Base-by-base conservation (phyloP, 139 green algal species). In the Eudorina sp. region DNA sequence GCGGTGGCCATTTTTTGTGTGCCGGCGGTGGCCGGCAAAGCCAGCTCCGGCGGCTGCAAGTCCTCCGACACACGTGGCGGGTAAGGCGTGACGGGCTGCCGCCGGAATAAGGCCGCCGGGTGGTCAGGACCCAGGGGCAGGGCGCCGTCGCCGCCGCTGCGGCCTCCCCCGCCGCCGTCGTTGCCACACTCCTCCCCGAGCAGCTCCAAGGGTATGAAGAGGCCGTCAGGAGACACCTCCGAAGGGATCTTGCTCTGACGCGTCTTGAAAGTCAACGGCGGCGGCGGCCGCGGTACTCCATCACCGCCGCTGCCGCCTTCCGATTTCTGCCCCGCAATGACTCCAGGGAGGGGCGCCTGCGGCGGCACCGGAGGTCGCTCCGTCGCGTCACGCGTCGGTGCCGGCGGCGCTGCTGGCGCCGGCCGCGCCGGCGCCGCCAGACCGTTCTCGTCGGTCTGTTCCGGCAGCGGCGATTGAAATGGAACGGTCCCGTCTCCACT, bases 151-250 rank as follows among this genome's bases (percentile, higher is more conserved):
- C 13, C 73, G 31, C 45, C 45, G 45, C 73, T 11, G 45, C 29
- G 27, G 36, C 48, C 16, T 21, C 62, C 62, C 48, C 38, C n/a
- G 40, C 31, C 14, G 58, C 36, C 25, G 40, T 23, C 53, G 41
- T n/a, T 55, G 25, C 5, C 19, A 25, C 38, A 36, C 8, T 41
- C 43, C 4, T 3, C 58, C 29, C 1, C 38, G 3, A 85, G 60
- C 40, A 85, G 58, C 58, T 75, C 51, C n/a, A 58, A 23, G 18
- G 80, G 80, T 16, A 86, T 70, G 29, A 86, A 86, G 1, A 86
- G 80, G 3, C 78, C 78, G 36, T 74, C 78, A 1, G 16, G 36
- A 4, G 76, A 60, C 53, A 84, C 14, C 1, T 9, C 5, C 0
- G 78, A 48, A 40, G 46, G 25, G 7, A 38, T 68, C 36, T 51